Conservation (phyloP, 163 green algal species). For the Coccomyxa subellipsoidea region DNA sequence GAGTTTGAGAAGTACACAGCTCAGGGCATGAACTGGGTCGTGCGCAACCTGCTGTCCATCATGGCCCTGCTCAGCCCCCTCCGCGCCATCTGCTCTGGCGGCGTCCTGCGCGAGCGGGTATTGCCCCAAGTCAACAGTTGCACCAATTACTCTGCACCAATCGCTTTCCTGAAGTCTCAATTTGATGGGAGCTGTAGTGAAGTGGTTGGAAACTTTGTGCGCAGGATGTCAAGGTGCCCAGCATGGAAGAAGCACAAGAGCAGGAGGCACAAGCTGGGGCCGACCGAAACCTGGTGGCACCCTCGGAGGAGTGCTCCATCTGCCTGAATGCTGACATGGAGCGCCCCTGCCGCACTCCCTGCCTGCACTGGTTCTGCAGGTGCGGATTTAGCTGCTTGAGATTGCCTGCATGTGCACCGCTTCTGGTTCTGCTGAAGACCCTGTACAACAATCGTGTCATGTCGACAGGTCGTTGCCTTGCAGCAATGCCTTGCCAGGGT, state of each 20-base stretch:
- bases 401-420: too few relatives aligned
- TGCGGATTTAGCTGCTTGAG: neutral
- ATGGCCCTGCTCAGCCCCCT: conserved; percentile 69
- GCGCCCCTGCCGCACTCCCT: conserved; percentile 47
- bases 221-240: neutral
- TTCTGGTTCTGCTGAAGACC: too few relatives aligned
- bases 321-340: conserved; percentile 57
- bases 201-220: too few relatives aligned
- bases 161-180: too few relatives aligned
- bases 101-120: conserved; percentile 20
- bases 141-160: too few relatives aligned
- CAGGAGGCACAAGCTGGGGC: neutral
- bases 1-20: conserved; percentile 32
- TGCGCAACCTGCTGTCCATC: conserved; percentile 59
- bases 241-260: neutral
- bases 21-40: conserved; percentile 34
- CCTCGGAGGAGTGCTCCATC: conserved; percentile 47
- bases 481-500: too few relatives aligned
- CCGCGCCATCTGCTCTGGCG: conserved; percentile 58
- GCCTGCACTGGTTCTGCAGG: conserved; percentile 67
- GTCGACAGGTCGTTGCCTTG: too few relatives aligned
- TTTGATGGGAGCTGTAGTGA: too few relatives aligned
- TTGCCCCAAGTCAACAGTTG: neutral
- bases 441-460: too few relatives aligned
- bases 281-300: neutral